Conservation (phyloP, 805 yeast genomes). For the Candida hispaniensis region DNA sequence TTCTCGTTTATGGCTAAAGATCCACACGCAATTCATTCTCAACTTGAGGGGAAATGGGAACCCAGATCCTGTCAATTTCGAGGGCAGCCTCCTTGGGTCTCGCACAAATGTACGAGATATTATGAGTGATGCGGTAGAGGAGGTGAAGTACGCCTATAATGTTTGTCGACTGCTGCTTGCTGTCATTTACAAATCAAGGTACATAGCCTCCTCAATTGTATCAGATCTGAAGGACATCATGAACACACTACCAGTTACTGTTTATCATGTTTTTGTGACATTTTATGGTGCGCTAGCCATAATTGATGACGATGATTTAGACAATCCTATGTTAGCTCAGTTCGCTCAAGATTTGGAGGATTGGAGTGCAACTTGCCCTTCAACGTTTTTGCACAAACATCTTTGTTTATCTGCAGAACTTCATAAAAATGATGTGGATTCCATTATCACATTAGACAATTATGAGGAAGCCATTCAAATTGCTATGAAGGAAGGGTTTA, state of each 20-base stretch:
- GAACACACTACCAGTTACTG: constrained; percentile 20
- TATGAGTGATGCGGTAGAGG: constrained; percentile 17
- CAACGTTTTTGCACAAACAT: constrained; percentile 33
- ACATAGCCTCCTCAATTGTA: constrained; percentile 21
- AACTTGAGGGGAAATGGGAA: constrained; percentile 20
- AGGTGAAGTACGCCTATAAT: constrained; percentile 21
- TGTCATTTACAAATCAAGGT: constrained; percentile 21
- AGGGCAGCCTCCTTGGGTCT: constrained; percentile 20
- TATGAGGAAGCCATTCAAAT: constrained; percentile 38
- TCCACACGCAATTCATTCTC: constrained; percentile 20
- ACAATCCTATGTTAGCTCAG: constrained; percentile 23
- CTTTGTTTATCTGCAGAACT: constrained; percentile 31
- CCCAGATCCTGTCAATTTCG: constrained; percentile 20
- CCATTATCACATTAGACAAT: constrained; percentile 34
- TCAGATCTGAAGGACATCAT: constrained; percentile 20
- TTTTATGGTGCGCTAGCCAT: constrained; percentile 24
- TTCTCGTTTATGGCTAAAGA: constrained; percentile 21
- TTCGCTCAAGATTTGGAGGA: constrained; percentile 26
- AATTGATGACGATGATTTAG: constrained; percentile 23
- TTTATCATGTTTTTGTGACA: constrained; percentile 22
- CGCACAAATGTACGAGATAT: constrained; percentile 15
- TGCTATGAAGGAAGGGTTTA: constrained; percentile 28
- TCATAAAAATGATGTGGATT: constrained; percentile 24
- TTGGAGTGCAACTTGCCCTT: constrained; percentile 33
- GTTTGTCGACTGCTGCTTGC: constrained; percentile 21